These are phyloP conservation scores for Sphaerosporella brunnea DNA, from an alignment of 495 filamentous ascomycete genomes.

Conservation along the genomic window DNA sequence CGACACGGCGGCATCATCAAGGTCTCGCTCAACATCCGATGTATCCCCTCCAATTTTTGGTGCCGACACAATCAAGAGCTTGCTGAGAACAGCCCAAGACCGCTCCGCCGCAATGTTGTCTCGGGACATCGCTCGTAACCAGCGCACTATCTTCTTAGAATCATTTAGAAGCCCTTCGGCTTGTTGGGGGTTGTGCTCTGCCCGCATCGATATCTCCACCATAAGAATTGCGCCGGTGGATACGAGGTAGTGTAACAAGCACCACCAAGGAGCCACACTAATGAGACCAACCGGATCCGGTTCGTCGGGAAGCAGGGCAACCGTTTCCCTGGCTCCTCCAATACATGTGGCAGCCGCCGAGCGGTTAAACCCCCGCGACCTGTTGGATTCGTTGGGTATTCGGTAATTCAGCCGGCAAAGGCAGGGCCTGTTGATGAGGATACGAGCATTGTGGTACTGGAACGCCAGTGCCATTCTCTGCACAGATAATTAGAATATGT, in stretches of 20 bases:
- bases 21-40: conserved; percentile 14
- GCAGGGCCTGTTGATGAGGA: conserved; percentile 44
- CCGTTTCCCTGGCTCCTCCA: conserved; percentile 37
- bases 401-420: conserved; percentile 37
- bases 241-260: conserved; percentile 43
- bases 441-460: conserved; percentile 39
- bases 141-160: conserved; percentile 37
- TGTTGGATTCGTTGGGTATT: conserved; percentile 30
- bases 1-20: background rate
- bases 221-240: conserved; percentile 42
- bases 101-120: conserved; percentile 33
- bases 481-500: conserved; percentile 6
- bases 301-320: conserved; percentile 33
- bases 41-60: conserved; percentile 27
- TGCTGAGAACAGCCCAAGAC: conserved; percentile 39
- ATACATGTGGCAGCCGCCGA: conserved; percentile 40
- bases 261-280: conserved; percentile 44
- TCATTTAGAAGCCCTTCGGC: conserved; percentile 35
- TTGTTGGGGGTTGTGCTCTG: conserved; percentile 39
- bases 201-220: conserved; percentile 38
- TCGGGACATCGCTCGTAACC: conserved; percentile 34
- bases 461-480: conserved; percentile 36
- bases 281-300: conserved; percentile 29
- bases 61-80: conserved; percentile 32
- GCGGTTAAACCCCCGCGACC: conserved; percentile 34